Base-by-base conservation (phyloP, 2,329 filamentous ascomycete species). In the Claviceps sp. region DNA sequence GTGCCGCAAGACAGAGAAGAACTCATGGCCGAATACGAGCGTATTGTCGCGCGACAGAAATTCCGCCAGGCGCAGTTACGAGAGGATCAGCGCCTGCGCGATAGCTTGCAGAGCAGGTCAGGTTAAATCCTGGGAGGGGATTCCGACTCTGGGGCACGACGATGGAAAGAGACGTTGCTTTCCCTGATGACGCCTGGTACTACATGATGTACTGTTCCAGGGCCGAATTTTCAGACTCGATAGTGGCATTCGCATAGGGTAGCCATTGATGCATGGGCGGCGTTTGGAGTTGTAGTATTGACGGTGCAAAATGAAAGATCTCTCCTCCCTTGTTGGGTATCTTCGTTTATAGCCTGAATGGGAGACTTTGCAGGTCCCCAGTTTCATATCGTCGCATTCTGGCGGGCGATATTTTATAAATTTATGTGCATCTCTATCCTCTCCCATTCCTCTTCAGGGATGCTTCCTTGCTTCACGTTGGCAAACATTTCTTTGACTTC, bases 401-500 rank as follows among this genome's bases (percentile, higher is more conserved):
- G 44, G 8, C 30, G n/a, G 26, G 41, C 7, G 11, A 11, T 37
- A 22, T 13, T 9, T 48, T 14, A 69, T 69, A 72, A 62, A 67
- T 79, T 76, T 52, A 83, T 63, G 57, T 74, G 74, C 52, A 74
- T 70, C 55, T 75, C 70, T 58, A 83, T 64, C 50, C 65, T 70
- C 43, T 67, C 69, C 80, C 80, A 84, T 13, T 70, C 61, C 14
- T 77, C 76, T 38, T 81, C 76, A 2, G 67, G 61, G 42, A 80
- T 63, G 8, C 61, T 62, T 22, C 79, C 79, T 58, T 71, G 72
- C 20, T 70, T 64, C 42, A 74, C 70, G 57, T 96, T 96, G 60
- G 84, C 73, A 60, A 90, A 95, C 42, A 96, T 75, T 37, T 82
- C 85, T 62, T 88, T 86, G 43, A 95, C 81, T 56, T 85, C 86